A percentile compares a stretch with the other conserved stretches of the same genome.
Conservation (phyloP, 2,329 filamentous ascomycete species). For the Fonsecaea erecta region DNA sequence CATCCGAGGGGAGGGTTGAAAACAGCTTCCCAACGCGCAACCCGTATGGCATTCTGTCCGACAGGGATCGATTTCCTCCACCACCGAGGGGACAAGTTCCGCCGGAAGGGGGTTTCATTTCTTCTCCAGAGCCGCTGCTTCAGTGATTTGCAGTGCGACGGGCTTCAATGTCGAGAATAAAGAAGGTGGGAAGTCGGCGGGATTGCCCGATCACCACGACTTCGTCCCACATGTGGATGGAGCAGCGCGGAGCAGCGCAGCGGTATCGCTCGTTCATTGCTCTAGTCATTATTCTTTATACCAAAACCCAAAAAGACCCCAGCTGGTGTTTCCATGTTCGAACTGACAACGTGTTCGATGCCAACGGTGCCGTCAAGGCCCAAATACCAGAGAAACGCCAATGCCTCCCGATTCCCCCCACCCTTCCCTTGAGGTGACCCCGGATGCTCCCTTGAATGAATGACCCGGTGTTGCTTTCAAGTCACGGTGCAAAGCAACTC, state of each 20-base stretch:
- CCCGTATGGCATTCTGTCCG: not conserved
- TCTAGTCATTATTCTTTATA: not conserved
- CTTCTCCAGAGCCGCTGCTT: not conserved
- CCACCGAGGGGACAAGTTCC: not conserved
- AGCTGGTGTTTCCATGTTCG: not conserved
- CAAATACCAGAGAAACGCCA: slow-evolving; percentile 1
- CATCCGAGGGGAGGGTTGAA: not conserved
- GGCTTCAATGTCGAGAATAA: not conserved
- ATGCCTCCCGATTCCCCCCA: not conserved
- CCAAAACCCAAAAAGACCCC: not conserved
- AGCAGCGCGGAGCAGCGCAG: not conserved
- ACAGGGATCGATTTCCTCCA: not conserved
- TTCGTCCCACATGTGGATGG: not conserved
- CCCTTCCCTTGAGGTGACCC: not conserved
- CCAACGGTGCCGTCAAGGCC: not conserved
- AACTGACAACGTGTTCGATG: not conserved
- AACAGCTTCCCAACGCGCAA: not conserved
- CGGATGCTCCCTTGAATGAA: not conserved
- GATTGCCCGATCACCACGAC: not conserved
- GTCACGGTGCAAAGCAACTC: slow-evolving; percentile 36
- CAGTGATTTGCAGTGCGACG: not conserved
- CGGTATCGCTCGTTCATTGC: not conserved
- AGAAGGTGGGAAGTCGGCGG: slow-evolving; percentile 2
- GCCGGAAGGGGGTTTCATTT: not conserved
- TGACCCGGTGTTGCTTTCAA: slow-evolving; percentile 12